Evolutionary conservation across 1,284 basidiomycete genomes (phyloP), one percentile per base, ranked within the genome.

Genomic region (Sanguinoderma infundibulare): DNA sequence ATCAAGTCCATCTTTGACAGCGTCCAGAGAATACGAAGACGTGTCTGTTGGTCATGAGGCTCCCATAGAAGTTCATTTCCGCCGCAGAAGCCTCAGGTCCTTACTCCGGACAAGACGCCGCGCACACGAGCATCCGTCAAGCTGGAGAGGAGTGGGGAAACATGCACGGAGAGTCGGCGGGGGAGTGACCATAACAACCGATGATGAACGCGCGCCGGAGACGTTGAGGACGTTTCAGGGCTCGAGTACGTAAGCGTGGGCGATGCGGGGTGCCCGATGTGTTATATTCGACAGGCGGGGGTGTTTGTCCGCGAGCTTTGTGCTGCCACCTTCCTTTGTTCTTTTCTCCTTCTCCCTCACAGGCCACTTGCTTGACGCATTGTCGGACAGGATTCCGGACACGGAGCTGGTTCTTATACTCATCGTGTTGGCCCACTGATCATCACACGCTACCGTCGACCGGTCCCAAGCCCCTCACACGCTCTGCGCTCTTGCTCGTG

Each of bases 341-440:
- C 58, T 53, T 60, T 60, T 55, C 61, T 59, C 59, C 53, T 49
- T 56, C 60, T 59, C 55, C 55, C 60, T 46, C 52, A 61, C 62
- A 67, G 58, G 64, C 67, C 68, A 62, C 66, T 66, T 64, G 65
- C 63, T 65, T 67, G 62, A 65, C 64, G 65, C 69, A 67, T 66
- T 67, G 67, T 71, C 70, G 72, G 72, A 73, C 72, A 71, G 72
- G 73, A 70, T 62, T 72, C 73, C 72, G 70, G 69, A 69, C 69
- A 66, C 72, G 71, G 70, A 74, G 72, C 72, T 73, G 70, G 69
- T 70, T 69, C 72, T 73, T 72, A 71, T 60, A 63, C 67, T 67
- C 60, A 54, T 54, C 66, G 67, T 67, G 69, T 73, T 63, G 65
- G 65, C 65, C 59, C 20, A 42, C 28, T 50, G 58, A 55, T 61